Conservation (phyloP, 1,284 basidiomycete species). For the Nidula niveotomentosa region DNA sequence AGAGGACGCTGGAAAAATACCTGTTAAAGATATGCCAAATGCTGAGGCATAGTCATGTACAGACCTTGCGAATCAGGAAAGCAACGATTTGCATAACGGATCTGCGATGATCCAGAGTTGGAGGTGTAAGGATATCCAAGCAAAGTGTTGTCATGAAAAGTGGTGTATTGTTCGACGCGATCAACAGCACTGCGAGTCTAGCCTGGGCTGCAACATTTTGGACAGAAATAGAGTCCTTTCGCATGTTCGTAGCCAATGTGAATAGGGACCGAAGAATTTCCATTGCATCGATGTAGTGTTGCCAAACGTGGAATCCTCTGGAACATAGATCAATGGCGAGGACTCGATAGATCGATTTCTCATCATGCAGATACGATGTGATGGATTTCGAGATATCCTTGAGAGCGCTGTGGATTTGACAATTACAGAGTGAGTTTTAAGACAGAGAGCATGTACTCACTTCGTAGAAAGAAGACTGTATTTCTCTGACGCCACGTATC, state of each 20-base stretch:
- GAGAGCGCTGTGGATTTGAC: conserved; percentile 56
- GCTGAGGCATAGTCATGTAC: conserved; percentile 4
- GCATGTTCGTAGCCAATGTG: conserved; percentile 69
- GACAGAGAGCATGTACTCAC: conserved; percentile 37
- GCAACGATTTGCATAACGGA: conserved; percentile 93
- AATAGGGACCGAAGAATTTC: conserved; percentile 88
- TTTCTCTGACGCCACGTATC: conserved; percentile 81
- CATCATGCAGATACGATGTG: conserved; percentile 73
- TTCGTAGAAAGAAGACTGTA: conserved; percentile 75
- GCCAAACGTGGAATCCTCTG: conserved; percentile 91
- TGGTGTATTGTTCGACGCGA: conserved; percentile 83
- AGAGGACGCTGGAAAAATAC: conserved; percentile 65
- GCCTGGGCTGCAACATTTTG: conserved; percentile 71
- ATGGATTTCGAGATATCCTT: conserved; percentile 87
- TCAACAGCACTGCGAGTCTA: conserved; percentile 79
- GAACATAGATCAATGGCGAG: conserved; percentile 90
- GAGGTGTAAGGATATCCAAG: conserved; percentile 87
- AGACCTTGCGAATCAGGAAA: conserved; percentile 88
- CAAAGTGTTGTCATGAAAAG: conserved; percentile 96
- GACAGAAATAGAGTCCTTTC: conserved; percentile 66
- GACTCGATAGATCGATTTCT: conserved; percentile 60
- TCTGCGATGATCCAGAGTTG: conserved; percentile 77
- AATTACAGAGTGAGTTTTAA: not conserved
- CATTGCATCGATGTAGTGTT: conserved; percentile 91
- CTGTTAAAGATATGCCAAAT: not conserved